Evolutionary conservation across 1,284 basidiomycete genomes (phyloP).

Genomic region (Tilletia setariae): DNA sequence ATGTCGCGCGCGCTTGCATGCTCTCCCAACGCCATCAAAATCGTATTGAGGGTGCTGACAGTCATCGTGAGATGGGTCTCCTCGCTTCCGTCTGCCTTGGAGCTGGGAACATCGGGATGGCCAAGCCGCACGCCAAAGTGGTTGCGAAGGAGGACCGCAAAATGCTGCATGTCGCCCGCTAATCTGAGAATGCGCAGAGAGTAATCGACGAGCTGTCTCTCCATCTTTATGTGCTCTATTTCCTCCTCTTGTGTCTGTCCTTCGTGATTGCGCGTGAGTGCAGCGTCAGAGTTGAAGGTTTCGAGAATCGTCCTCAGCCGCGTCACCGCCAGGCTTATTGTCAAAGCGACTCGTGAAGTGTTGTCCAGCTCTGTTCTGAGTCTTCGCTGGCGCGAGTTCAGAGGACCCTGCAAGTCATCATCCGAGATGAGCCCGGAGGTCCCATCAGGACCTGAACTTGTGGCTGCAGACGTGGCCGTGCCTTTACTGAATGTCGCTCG

Average conservation of each 20-base stretch:
- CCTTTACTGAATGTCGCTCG: constrained; percentile 1
- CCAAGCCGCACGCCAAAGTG: constrained; percentile 45
- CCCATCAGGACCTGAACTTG: no score
- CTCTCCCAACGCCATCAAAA: constrained; percentile 51
- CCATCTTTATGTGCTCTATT: no score
- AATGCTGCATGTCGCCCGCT: constrained; percentile 40
- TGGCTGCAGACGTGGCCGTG: no score
- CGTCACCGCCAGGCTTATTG: not conserved
- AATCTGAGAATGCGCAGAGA: constrained; percentile 41
- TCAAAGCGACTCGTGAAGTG: constrained; percentile 26
- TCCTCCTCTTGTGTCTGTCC: no score
- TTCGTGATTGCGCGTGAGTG: not conserved
- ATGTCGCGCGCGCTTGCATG: constrained; percentile 46
- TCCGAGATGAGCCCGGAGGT: no score
- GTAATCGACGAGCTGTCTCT: constrained; percentile 33
- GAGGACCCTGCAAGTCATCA: no score
- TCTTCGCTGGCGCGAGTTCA: no score
- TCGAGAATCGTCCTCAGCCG: not conserved
- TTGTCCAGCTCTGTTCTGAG: not conserved
- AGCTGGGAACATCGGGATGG: constrained; percentile 28
- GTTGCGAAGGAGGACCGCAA: constrained; percentile 37
- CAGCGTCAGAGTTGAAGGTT: not conserved
- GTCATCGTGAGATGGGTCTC: constrained; percentile 23
- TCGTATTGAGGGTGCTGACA: constrained; percentile 47
- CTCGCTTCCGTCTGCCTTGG: not conserved